A percentile compares a stretch with the other conserved stretches of the same genome.
Evolutionary conservation across 2,329 filamentous ascomycete genomes (phyloP).

Genomic region (Xylaria sp.): DNA sequence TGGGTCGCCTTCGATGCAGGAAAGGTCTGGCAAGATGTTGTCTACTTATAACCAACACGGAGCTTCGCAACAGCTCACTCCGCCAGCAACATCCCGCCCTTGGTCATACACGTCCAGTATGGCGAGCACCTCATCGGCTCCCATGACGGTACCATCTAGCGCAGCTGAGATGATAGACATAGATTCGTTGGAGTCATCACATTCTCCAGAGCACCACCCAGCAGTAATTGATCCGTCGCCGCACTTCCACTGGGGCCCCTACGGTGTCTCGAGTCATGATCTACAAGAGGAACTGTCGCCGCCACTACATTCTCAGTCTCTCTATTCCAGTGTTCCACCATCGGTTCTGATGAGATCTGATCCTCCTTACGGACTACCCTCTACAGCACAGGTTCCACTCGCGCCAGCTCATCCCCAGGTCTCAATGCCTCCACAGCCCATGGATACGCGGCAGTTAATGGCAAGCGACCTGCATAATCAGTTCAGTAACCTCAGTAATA

Average conservation of each 20-base stretch:
- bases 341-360: constrained; percentile 40
- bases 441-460: constrained; percentile 41
- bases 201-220: constrained; percentile 45
- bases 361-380: constrained; percentile 24
- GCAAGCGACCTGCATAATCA: constrained; percentile 15
- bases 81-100: constrained; percentile 60
- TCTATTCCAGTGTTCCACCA: constrained; percentile 43
- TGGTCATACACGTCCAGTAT: constrained; percentile 59
- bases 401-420: constrained; percentile 41
- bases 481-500: constrained; percentile 32
- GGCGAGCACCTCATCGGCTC: constrained; percentile 51
- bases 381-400: constrained; percentile 39
- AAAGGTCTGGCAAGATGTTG: constrained; percentile 55
- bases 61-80: constrained; percentile 59
- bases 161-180: constrained; percentile 55
- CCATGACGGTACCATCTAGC: constrained; percentile 56
- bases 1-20: constrained; percentile 60
- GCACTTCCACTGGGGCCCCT: constrained; percentile 53
- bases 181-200: constrained; percentile 52
- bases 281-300: constrained; percentile 47
- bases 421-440: constrained; percentile 41
- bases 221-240: constrained; percentile 49
- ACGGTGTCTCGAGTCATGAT: constrained; percentile 51
- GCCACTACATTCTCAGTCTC: constrained; percentile 45
- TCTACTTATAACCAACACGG: constrained; percentile 54